phyloP scores from a whole-genome alignment of 2,329 filamentous ascomycete species.

The Cryoendolithus antarcticus region DNA sequence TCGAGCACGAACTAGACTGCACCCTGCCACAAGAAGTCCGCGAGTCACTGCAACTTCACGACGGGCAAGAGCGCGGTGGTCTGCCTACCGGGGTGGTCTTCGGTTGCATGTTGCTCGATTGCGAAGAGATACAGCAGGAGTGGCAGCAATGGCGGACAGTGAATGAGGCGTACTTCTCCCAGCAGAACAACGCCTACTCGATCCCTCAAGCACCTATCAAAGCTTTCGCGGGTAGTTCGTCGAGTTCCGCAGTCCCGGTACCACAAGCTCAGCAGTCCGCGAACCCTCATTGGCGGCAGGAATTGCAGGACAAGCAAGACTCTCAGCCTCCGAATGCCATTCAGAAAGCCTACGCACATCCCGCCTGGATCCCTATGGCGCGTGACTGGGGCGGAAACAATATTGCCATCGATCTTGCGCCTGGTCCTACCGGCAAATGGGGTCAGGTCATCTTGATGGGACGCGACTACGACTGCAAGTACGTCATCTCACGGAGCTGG shows the following conservation, averaged over 20 bases:
- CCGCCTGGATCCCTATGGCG: slow-evolving; percentile 88
- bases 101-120: slow-evolving; percentile 88
- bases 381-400: slow-evolving; percentile 99
- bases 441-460: slow-evolving; percentile 95
- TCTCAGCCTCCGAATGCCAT: slow-evolving; percentile 77
- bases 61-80: slow-evolving; percentile 93
- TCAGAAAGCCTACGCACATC: slow-evolving; percentile 86
- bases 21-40: slow-evolving; percentile 86
- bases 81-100: slow-evolving; percentile 87
- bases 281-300: slow-evolving; percentile 59
- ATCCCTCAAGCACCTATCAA: slow-evolving; percentile 57
- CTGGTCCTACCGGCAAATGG: slow-evolving; percentile 82
- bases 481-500: slow-evolving; percentile 90
- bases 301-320: slow-evolving; percentile 71
- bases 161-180: slow-evolving; percentile 73
- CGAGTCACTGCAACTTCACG: slow-evolving; percentile 80
- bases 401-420: slow-evolving; percentile 82
- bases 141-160: slow-evolving; percentile 95
- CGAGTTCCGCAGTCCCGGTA: slow-evolving; percentile 34
- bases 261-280: slow-evolving; percentile 28
- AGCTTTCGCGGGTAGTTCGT: slow-evolving; percentile 52
- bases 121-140: slow-evolving; percentile 94
- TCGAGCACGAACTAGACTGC: slow-evolving; percentile 92
- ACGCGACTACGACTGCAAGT: slow-evolving; percentile 97
- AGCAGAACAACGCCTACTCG: slow-evolving; percentile 38